Conservation (phyloP, 2,329 filamentous ascomycete genomes). For the Fusarium sp. region DNA sequence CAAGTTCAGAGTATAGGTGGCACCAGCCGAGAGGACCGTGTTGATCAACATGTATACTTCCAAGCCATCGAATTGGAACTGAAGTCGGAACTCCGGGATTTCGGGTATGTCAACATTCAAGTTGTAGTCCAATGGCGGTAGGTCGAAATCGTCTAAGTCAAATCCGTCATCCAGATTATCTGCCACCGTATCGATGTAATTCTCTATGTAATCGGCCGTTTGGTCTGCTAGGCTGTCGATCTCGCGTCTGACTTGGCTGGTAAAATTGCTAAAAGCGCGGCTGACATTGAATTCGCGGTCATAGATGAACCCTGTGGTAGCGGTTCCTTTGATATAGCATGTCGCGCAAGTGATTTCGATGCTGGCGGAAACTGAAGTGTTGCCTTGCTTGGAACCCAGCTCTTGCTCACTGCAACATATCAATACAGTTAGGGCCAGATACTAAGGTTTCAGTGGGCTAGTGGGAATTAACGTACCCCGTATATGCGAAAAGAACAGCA, state of each 20-base stretch:
- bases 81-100: neutral
- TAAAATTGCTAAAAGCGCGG: neutral
- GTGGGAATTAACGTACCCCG: neutral
- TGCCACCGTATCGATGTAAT: neutral
- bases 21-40: neutral
- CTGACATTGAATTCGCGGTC: neutral
- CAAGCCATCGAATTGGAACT: neutral
- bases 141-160: neutral
- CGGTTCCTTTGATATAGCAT: neutral
- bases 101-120: neutral
- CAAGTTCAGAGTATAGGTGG: neutral
- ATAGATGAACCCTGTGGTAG: neutral
- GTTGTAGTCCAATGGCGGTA: neutral
- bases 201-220: neutral
- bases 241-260: neutral
- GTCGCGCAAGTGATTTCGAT: neutral
- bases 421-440: neutral
- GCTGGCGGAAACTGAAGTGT: neutral
- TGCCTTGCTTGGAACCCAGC: neutral
- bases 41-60: neutral
- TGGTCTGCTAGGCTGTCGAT: neutral
- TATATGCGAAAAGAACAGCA: neutral
- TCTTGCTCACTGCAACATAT: neutral
- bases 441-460: fast-evolving
- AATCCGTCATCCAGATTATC: neutral